These are phyloP conservation scores for Eucalyptus polybractea DNA, from an alignment of 345 rosid genomes.

Conservation along the genomic window DNA sequence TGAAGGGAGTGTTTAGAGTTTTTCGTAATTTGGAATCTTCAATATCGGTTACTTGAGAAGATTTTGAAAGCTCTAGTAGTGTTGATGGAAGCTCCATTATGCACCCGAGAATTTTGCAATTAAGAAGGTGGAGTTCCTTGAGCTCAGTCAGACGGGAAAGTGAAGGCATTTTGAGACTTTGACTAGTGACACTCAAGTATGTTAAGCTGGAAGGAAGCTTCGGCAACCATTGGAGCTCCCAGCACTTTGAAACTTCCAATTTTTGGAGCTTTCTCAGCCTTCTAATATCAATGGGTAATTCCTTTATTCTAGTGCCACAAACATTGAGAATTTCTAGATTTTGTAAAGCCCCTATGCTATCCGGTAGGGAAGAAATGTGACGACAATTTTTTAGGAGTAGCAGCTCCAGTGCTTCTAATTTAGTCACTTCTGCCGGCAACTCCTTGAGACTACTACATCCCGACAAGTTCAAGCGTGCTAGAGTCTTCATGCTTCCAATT, in stretches of 20 bases:
- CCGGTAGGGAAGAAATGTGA: neutral
- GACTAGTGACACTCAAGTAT: neutral
- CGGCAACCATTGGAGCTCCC: fast-evolving
- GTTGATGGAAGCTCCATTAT: neutral
- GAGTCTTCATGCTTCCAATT: neutral
- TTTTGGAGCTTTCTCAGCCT: neutral
- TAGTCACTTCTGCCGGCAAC: neutral
- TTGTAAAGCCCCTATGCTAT: neutral
- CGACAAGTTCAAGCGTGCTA: neutral
- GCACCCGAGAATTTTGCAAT: fast-evolving
- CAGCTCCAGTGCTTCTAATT: neutral
- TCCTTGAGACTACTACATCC: neutral
- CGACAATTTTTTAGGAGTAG: fast-evolving
- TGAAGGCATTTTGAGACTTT: neutral
- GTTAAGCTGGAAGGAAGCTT: neutral
- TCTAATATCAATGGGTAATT: neutral
- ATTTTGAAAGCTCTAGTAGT: neutral
- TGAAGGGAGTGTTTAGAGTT: neutral
- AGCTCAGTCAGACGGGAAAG: fast-evolving
- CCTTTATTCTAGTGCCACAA: fast-evolving
- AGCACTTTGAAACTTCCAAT: neutral
- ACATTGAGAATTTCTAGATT: fast-evolving
- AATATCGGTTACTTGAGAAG: fast-evolving
- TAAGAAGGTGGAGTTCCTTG: neutral
- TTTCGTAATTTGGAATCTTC: too few species aligned